Base-by-base conservation (phyloP, 345 rosid species). In the Brassica cretica region DNA sequence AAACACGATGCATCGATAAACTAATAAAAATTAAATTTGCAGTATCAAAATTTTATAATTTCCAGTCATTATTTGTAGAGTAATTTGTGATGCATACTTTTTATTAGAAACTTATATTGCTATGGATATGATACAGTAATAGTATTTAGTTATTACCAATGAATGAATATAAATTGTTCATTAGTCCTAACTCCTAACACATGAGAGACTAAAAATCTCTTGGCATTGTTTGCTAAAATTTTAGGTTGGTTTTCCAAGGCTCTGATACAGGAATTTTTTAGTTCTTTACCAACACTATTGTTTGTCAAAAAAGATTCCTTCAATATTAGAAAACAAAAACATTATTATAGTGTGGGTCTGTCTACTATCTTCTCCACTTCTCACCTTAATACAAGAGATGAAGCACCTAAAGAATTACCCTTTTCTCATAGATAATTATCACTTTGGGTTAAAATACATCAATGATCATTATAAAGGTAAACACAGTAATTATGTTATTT, bases 351-450 rank as follows among this genome's bases (percentile, higher is more conserved):
- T 9, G 29, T 65, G 37, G 37, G 5, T 65, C 25, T 66, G 2
- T 11, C 33, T 60, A 24, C 64, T 65, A 9, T 51, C 49, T 68
- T 60, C 51, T 29, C 51, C 25, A 76, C 73, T 29, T 58, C 33
- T 41, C 10, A 75, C 68, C 60, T 59, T 1, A 35, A 66, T 35
- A 19, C 35, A 19, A 62, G 21, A 76, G 64, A 76, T 62, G 5
- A 69, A 32, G 25, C 56, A 12, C 14, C 19, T n/a, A 70, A 49
- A 6, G 53, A 70, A 32, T 3, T 68, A 51, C 25, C 6, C n/a
- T 62, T 63, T 63, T 51, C 46, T 51, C 56, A 51, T 63, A 18
- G 15, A 55, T 64, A 71, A 64, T 10, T 77, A 51, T 64, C 75
- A 63, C 65, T 29, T 32, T 12, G 1, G 19, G 68, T 5, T n/a